These are phyloP conservation scores for Camellia japonica DNA, from an alignment of 148 eudicot species.

Conservation along the genomic window DNA sequence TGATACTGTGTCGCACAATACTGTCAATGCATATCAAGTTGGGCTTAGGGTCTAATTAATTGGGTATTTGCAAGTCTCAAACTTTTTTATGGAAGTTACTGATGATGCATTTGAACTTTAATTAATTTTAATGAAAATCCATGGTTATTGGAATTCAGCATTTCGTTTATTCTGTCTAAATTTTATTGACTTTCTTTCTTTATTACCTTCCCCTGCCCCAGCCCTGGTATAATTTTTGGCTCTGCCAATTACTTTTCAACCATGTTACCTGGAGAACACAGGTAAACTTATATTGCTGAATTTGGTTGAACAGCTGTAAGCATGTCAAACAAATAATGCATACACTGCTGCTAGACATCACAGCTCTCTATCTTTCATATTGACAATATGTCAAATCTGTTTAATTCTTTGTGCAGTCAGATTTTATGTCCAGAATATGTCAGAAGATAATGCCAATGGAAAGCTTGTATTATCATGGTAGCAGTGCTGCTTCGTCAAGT, in stretches of 20 bases:
- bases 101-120: neutral
- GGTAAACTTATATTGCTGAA: neutral
- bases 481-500: slow-evolving; percentile 6
- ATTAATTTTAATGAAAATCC: too few species aligned
- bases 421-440: neutral
- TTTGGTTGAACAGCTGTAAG: neutral
- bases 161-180: neutral
- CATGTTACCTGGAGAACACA: neutral
- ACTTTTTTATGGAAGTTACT: neutral
- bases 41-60: neutral
- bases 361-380: neutral
- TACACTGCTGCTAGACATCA: too few species aligned
- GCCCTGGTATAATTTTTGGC: neutral
- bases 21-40: too few species aligned
- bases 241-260: neutral
- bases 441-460: neutral
- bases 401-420: slow-evolving; percentile 5
- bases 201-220: neutral
- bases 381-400: neutral
- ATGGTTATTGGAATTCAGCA: neutral
- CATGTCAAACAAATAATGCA: too few species aligned
- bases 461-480: neutral
- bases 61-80: neutral
- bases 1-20: too few species aligned
- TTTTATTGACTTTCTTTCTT: neutral